phyloP scores from a whole-genome alignment of 352 stramenopile species.

The Aphanomyces invadans region DNA sequence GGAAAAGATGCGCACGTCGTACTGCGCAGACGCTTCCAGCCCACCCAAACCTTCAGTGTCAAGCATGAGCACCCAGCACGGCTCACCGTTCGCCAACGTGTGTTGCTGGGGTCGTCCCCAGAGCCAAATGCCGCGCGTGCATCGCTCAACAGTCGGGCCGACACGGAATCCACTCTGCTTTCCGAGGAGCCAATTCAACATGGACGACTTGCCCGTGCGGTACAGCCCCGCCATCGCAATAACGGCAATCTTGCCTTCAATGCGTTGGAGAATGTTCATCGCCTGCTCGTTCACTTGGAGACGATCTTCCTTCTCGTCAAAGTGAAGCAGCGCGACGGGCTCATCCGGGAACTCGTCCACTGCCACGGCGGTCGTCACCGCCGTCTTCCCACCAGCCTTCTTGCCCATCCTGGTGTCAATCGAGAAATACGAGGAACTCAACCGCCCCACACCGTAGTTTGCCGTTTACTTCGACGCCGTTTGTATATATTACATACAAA shows the following conservation, averaged over 20 bases:
- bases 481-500: slow-evolving; percentile 2
- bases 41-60: slow-evolving; percentile 83
- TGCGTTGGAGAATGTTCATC: slow-evolving; percentile 51
- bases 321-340: slow-evolving; percentile 78
- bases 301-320: slow-evolving; percentile 71
- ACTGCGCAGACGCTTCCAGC: slow-evolving; percentile 75
- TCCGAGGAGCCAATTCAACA: slow-evolving; percentile 82
- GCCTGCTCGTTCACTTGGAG: slow-evolving; percentile 77
- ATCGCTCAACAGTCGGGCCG: slow-evolving; percentile 72
- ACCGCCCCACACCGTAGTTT: not conserved
- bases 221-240: slow-evolving; percentile 82
- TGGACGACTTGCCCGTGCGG: slow-evolving; percentile 80
- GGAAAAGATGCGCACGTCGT: slow-evolving; percentile 84
- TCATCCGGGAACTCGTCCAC: slow-evolving; percentile 58
- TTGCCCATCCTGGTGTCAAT: slow-evolving; percentile 22
- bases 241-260: slow-evolving; percentile 68
- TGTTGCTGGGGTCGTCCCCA: slow-evolving; percentile 61
- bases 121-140: slow-evolving; percentile 82
- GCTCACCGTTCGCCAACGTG: slow-evolving; percentile 52
- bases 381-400: slow-evolving; percentile 4
- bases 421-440: not conserved
- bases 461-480: not conserved
- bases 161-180: slow-evolving; percentile 66
- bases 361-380: not conserved
- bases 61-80: slow-evolving; percentile 75